These are phyloP conservation scores for Aspergillus candidus DNA, from an alignment of 2,329 filamentous ascomycete species.

Conservation along the genomic window DNA sequence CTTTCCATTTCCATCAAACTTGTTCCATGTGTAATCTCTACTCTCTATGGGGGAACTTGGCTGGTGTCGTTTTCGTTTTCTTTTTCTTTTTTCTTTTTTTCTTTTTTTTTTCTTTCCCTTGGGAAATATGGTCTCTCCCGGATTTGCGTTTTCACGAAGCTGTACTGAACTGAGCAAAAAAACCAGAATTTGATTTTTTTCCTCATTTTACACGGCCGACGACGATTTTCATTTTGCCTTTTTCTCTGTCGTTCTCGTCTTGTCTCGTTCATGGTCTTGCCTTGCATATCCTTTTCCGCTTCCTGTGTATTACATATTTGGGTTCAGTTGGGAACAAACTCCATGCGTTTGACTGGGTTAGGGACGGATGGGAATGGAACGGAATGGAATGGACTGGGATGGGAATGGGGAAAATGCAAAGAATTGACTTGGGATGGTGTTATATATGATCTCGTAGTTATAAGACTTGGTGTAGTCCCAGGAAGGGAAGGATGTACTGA, in stretches of 20 bases:
- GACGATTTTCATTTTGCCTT: conserved; percentile 18
- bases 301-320: conserved; percentile 21
- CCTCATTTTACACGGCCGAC: conserved; percentile 16
- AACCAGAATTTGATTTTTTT: conserved; percentile 17
- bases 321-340: conserved; percentile 18
- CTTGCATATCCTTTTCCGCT: conserved; percentile 15
- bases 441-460: background rate
- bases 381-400: conserved; percentile 5
- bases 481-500: too few species aligned
- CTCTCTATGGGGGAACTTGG: conserved; percentile 34
- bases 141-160: conserved; percentile 28
- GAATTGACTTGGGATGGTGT: conserved; percentile 17
- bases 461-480: too few species aligned
- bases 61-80: conserved; percentile 22
- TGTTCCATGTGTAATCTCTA: conserved; percentile 38
- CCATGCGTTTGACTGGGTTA: conserved; percentile 19
- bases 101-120: conserved; percentile 15
- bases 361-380: conserved; percentile 8
- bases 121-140: conserved; percentile 18
- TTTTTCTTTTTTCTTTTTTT: conserved; percentile 17
- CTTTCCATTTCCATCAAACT: conserved; percentile 16
- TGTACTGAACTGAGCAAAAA: conserved; percentile 34
- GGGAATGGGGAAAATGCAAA: conserved; percentile 14
- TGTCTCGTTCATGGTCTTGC: conserved; percentile 5
- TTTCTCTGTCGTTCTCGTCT: conserved; percentile 16